Evolutionary conservation across 2,329 filamentous ascomycete species (phyloP).

Genomic region (Alternaria sp.): DNA sequence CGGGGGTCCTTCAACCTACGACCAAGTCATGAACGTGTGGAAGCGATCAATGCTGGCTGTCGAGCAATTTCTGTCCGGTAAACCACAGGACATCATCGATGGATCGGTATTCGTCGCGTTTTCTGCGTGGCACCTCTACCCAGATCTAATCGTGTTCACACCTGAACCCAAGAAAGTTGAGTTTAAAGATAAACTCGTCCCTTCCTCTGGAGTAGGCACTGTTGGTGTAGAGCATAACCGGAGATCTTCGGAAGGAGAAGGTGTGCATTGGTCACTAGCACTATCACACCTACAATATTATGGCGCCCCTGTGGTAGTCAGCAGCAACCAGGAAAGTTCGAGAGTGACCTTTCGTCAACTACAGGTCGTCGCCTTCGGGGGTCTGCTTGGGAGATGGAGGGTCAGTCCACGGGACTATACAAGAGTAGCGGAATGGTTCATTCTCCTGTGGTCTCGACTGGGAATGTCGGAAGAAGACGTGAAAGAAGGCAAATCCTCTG

Average conservation of each 20-base stretch:
- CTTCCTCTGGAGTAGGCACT: neutral
- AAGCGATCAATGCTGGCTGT: slow-evolving; percentile 6
- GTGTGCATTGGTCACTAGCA: neutral
- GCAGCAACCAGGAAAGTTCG: neutral
- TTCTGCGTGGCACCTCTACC: slow-evolving; percentile 25
- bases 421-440: neutral
- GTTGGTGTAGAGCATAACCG: neutral
- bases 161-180: neutral
- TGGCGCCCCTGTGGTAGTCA: neutral
- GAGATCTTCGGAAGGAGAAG: neutral
- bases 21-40: slow-evolving; percentile 14
- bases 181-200: neutral
- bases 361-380: neutral
- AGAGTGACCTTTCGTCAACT: neutral
- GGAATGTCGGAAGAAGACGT: neutral
- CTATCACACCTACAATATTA: neutral
- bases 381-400: neutral
- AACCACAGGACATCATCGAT: slow-evolving; percentile 8
- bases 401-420: neutral
- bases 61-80: slow-evolving; percentile 10
- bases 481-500: neutral
- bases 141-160: slow-evolving; percentile 11
- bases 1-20: neutral
- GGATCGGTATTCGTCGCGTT: slow-evolving; percentile 15
- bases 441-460: neutral